Conservation (phyloP, 352 stramenopile species). For the Plasmopara viticola region DNA sequence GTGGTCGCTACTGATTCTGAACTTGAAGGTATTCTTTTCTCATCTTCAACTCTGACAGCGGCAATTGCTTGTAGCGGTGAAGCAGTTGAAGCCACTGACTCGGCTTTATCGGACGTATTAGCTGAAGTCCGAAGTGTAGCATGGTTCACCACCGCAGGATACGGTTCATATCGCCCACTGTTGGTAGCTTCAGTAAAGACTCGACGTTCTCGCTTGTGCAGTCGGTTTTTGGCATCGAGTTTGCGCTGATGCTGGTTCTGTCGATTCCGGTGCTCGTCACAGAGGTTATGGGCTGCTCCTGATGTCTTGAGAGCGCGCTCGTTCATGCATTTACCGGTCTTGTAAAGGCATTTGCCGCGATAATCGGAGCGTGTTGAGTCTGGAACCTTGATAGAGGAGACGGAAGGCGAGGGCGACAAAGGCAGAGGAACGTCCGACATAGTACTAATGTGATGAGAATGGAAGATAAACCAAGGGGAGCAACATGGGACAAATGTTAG, state of each 20-base stretch:
- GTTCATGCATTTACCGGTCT: conserved; percentile 83
- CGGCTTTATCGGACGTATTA: conserved; percentile 7
- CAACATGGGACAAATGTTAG: conserved; percentile 9
- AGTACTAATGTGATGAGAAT: conserved; percentile 1
- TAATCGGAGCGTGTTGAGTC: conserved; percentile 35
- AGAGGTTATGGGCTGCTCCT: conserved; percentile 76
- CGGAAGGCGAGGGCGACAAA: conserved; percentile 1
- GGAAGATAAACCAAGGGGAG: conserved; percentile 2
- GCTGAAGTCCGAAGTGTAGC: background rate
- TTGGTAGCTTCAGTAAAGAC: conserved; percentile 1
- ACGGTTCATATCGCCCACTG: conserved; percentile 22
- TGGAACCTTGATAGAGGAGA: conserved; percentile 8
- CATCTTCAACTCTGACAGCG: conserved; percentile 1
- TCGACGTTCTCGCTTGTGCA: conserved; percentile 56
- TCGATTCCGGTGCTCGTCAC: conserved; percentile 71
- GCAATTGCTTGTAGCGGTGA: background rate
- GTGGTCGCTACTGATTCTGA: conserved; percentile 5
- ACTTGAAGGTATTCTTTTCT: conserved; percentile 5
- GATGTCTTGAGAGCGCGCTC: conserved; percentile 84
- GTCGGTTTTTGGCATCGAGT: conserved; percentile 78
- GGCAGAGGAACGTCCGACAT: conserved; percentile 16
- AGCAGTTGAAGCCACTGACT: conserved; percentile 3
- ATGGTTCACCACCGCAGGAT: conserved; percentile 10
- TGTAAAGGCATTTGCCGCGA: conserved; percentile 80
- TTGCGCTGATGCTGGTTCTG: conserved; percentile 87